Conservation (phyloP, 2,329 filamentous ascomycete genomes). For the Rutstroemia sp. region DNA sequence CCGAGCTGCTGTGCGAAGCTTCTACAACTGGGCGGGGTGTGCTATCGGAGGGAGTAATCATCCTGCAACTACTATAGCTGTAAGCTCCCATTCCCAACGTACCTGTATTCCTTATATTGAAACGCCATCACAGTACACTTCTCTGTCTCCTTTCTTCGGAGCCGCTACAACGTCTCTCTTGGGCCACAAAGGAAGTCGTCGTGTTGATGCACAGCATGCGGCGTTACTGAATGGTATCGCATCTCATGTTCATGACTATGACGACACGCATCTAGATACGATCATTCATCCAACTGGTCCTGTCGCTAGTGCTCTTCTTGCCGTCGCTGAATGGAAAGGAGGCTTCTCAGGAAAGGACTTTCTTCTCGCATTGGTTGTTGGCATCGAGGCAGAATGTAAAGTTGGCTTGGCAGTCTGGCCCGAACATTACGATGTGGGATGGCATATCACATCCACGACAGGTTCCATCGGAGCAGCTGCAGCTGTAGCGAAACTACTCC, state of each 20-base stretch:
- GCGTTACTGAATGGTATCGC: conserved; percentile 48
- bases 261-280: conserved; percentile 48
- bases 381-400: conserved; percentile 46
- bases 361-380: conserved; percentile 42
- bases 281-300: conserved; percentile 49
- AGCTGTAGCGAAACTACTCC: conserved; percentile 41
- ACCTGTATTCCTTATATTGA: background rate
- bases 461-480: conserved; percentile 46
- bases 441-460: conserved; percentile 46
- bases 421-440: conserved; percentile 47
- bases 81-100: background rate
- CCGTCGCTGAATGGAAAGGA: conserved; percentile 36
- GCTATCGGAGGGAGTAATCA: conserved; percentile 40
- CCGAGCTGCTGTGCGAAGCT: conserved; percentile 37
- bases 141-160: conserved; percentile 27
- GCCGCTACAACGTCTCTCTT: conserved; percentile 29
- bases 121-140: conserved; percentile 16
- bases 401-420: conserved; percentile 45
- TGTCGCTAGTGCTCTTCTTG: conserved; percentile 42
- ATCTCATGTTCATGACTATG: conserved; percentile 49
- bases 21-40: conserved; percentile 49
- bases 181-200: conserved; percentile 25
- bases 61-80: conserved; percentile 16
- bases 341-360: conserved; percentile 39
- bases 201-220: conserved; percentile 39